Conservation (phyloP, 768 basidiomycete species). For the Hortiboletus campestris region DNA sequence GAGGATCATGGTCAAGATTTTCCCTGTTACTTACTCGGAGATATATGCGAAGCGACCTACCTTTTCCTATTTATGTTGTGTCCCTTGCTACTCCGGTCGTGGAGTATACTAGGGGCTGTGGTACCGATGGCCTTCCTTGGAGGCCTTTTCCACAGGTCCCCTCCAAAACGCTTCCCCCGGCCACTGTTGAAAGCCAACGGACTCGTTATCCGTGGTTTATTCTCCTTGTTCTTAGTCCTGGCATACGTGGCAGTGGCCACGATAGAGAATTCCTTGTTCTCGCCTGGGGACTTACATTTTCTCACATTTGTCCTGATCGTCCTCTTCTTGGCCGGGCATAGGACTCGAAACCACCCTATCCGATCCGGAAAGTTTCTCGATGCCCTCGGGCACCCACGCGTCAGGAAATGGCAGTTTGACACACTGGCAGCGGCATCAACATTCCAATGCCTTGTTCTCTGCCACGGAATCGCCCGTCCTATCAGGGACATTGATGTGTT, state of each 20-base stretch:
- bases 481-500: background rate
- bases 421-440: background rate
- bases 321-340: background rate
- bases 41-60: background rate
- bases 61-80: background rate
- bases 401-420: background rate
- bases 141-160: no score
- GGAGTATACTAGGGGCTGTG: no score
- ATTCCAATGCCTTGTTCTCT: background rate
- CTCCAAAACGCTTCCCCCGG: no score
- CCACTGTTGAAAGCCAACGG: no score
- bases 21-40: background rate
- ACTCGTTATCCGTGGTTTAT: no score
- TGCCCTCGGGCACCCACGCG: background rate
- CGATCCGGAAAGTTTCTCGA: background rate
- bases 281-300: background rate
- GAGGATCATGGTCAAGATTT: background rate
- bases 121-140: no score
- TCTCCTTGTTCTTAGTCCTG: background rate
- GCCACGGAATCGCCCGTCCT: background rate
- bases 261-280: background rate
- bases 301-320: background rate
- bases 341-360: background rate
- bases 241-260: background rate
- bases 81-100: background rate